Evolutionary conservation across 2,329 filamentous ascomycete species (phyloP).

Genomic region (Sporothrix sp.): DNA sequence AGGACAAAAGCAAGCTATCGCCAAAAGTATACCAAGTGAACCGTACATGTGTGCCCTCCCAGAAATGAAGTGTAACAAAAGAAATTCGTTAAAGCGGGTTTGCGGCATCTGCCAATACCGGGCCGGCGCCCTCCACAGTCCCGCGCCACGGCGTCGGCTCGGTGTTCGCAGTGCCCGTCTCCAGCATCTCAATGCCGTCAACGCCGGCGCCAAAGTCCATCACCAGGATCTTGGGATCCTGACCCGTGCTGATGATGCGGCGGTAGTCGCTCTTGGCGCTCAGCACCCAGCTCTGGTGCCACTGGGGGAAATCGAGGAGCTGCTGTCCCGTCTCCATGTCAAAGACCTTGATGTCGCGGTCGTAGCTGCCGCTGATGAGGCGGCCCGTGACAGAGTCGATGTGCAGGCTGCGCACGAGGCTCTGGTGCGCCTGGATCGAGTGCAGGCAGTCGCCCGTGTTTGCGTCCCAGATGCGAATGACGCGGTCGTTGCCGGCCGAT

Average conservation of each 20-base stretch:
- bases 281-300: conserved; percentile 94
- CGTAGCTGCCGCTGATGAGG: conserved; percentile 86
- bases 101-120: neutral
- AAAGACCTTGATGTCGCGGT: conserved; percentile 91
- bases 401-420: conserved; percentile 81
- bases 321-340: conserved; percentile 72
- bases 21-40: neutral
- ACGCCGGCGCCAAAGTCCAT: conserved; percentile 76
- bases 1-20: neutral
- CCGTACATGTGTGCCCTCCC: conserved; percentile 5
- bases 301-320: conserved; percentile 79
- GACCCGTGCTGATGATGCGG: conserved; percentile 86
- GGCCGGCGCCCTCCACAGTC: neutral
- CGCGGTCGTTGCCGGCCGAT: conserved; percentile 88
- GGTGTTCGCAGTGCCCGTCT: conserved; percentile 22
- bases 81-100: conserved; percentile 6
- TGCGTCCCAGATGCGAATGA: conserved; percentile 93
- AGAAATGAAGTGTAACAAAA: conserved; percentile 3
- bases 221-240: conserved; percentile 84
- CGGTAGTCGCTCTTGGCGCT: conserved; percentile 94
- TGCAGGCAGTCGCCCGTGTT: conserved; percentile 76
- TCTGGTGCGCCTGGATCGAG: conserved; percentile 72
- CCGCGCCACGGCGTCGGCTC: neutral
- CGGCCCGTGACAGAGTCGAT: conserved; percentile 79
- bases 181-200: conserved; percentile 47